phyloP scores from a whole-genome alignment of 1,284 basidiomycete species.

The Leccinum griseonigrum region DNA sequence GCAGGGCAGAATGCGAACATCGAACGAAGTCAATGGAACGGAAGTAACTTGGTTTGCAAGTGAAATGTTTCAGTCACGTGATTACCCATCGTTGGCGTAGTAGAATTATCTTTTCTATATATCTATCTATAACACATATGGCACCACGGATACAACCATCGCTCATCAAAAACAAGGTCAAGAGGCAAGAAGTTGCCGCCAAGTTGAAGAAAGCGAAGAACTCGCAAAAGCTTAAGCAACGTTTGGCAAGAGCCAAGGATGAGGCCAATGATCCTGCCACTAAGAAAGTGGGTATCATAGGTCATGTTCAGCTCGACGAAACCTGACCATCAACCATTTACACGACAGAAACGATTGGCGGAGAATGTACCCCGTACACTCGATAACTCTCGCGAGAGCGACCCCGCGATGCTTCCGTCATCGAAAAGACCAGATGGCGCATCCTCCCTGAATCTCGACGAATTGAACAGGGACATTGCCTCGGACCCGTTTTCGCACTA shows the following conservation, averaged over 20 bases:
- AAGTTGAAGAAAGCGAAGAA: slow-evolving; percentile 80
- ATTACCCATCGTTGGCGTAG: not conserved
- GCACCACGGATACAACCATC: slow-evolving; percentile 61
- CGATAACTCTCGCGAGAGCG: slow-evolving; percentile 90
- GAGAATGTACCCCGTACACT: slow-evolving; percentile 90
- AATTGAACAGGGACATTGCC: slow-evolving; percentile 64
- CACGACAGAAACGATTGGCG: slow-evolving; percentile 72
- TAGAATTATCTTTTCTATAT: not conserved
- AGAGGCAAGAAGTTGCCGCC: slow-evolving; percentile 71
- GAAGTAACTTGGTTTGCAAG: not conserved
- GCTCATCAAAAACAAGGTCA: slow-evolving; percentile 80
- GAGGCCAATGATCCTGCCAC: slow-evolving; percentile 69
- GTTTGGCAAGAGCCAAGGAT: slow-evolving; percentile 71
- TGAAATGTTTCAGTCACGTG: slow-evolving; percentile 25
- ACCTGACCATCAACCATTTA: not conserved
- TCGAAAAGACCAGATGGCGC: slow-evolving; percentile 34
- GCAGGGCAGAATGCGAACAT: slow-evolving; percentile 26
- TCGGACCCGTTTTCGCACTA: slow-evolving; percentile 73
- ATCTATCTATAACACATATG: slow-evolving; percentile 38
- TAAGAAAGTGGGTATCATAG: slow-evolving; percentile 59
- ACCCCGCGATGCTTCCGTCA: slow-evolving; percentile 73
- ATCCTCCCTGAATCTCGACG: slow-evolving; percentile 45
- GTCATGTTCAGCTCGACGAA: not conserved
- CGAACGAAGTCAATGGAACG: slow-evolving; percentile 6
- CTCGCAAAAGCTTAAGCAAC: slow-evolving; percentile 78